Percentiles rank a stretch among this genome's conserved stretches.
Conservation (phyloP, 495 filamentous ascomycete species). For the Penicillium antarcticum region DNA sequence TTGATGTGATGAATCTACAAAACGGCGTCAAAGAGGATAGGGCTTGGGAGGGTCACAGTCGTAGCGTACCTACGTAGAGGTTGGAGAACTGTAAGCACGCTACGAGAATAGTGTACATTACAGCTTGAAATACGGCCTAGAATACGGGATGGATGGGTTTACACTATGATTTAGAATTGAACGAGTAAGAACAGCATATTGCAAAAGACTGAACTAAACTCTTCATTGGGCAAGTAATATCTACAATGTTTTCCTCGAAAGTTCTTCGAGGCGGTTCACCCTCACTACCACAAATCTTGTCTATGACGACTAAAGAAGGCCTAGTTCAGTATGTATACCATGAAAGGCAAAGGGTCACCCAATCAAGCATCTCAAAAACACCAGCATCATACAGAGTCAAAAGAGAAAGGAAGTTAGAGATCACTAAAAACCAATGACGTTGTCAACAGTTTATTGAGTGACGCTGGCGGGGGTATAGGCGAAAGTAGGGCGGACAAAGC, state of each 20-base stretch:
- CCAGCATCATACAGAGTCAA: constrained; percentile 9
- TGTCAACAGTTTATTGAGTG: constrained; percentile 29
- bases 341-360: background rate
- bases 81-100: no score
- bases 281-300: constrained; percentile 1
- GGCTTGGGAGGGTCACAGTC: no score
- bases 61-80: no score
- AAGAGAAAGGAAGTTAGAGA: constrained; percentile 1
- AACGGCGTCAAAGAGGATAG: no score
- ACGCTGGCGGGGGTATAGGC: constrained; percentile 41
- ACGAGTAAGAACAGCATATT: constrained; percentile 22
- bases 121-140: no score
- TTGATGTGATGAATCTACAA: no score
- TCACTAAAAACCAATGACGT: constrained; percentile 1
- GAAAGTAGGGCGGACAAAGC: constrained; percentile 48
- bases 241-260: constrained; percentile 32
- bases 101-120: no score
- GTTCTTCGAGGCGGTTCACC: constrained; percentile 10
- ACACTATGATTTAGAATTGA: background rate
- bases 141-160: no score
- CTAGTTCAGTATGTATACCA: constrained; percentile 12
- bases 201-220: constrained; percentile 31
- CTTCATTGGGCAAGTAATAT: constrained; percentile 33
- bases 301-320: constrained; percentile 1
- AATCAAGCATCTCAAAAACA: constrained; percentile 6